phyloP scores from a whole-genome alignment of 169 alveolate species.

The Perkinsus chesapeaki region DNA sequence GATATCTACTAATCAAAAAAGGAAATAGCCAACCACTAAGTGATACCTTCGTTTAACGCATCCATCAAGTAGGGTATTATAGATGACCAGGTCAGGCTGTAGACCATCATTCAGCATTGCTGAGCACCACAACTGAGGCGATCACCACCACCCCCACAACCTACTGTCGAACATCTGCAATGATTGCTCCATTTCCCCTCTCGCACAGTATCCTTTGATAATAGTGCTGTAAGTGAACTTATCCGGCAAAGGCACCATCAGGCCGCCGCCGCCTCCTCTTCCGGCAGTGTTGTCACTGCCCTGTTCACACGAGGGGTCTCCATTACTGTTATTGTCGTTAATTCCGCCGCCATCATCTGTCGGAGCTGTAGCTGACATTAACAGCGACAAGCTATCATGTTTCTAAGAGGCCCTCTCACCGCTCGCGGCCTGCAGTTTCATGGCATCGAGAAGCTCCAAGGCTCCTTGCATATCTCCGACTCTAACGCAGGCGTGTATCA shows the following conservation, averaged over 20 bases:
- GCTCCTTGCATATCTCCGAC: slow-evolving; percentile 67
- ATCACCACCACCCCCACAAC: background rate
- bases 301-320: slow-evolving; percentile 27
- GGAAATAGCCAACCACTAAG: background rate
- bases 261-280: background rate
- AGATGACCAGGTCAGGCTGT: slow-evolving; percentile 79
- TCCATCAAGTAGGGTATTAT: slow-evolving; percentile 81
- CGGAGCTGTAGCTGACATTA: too few species aligned
- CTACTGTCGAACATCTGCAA: slow-evolving; percentile 38
- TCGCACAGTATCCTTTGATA: slow-evolving; percentile 80
- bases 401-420: too few species aligned
- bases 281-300: background rate
- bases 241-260: slow-evolving; percentile 54
- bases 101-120: slow-evolving; percentile 50
- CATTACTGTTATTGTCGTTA: slow-evolving; percentile 28
- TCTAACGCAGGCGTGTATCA: slow-evolving; percentile 81
- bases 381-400: too few species aligned
- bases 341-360: too few species aligned
- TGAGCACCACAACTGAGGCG: background rate
- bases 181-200: slow-evolving; percentile 60
- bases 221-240: slow-evolving; percentile 76
- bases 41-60: slow-evolving; percentile 55
- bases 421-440: slow-evolving; percentile 25
- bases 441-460: slow-evolving; percentile 54
- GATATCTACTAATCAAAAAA: slow-evolving; percentile 22